Evolutionary conservation across 257 asterid genomes (phyloP).

Genomic region (Jacaranda mimosifolia): DNA sequence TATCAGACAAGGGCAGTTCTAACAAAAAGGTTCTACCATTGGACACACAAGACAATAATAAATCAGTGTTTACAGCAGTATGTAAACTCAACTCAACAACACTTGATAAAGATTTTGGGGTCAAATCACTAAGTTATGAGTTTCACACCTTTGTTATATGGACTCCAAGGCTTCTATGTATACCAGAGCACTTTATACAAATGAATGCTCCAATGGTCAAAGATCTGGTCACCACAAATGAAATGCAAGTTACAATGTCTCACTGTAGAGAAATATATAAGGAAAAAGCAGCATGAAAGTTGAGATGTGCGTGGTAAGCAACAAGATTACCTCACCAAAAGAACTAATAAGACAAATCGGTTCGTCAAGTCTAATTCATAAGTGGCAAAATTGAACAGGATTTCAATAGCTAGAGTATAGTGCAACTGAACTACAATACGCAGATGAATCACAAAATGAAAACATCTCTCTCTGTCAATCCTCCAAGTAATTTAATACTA

Average conservation of each 20-base stretch:
- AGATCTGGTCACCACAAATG: constrained; percentile 63
- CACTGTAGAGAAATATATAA: not conserved
- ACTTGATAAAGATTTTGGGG: not conserved
- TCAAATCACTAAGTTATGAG: not conserved
- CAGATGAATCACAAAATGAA: constrained; percentile 1
- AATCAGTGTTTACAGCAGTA: not conserved
- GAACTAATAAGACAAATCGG: not conserved
- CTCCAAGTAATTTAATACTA: not conserved
- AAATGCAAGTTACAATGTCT: constrained; percentile 29
- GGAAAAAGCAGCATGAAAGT: constrained; percentile 5
- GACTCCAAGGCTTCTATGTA: constrained; percentile 95
- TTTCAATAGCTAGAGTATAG: not conserved
- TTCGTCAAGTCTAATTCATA: constrained; percentile 1
- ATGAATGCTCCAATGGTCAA: constrained; percentile 76
- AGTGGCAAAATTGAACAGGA: not conserved
- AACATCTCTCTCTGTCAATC: not conserved
- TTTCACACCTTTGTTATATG: constrained; percentile 82
- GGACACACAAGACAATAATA: not conserved
- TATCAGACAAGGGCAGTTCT: not conserved
- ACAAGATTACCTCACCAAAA: not conserved
- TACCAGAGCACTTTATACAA: constrained; percentile 94
- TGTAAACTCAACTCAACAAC: not conserved
- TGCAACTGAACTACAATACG: not conserved
- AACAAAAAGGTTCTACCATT: not conserved
- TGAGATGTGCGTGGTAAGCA: not conserved